A percentile compares a stretch with the other conserved stretches of the same genome.
These are phyloP conservation scores for Nicotiana undulata DNA, from an alignment of 257 asterid genomes.

Conservation along the genomic window DNA sequence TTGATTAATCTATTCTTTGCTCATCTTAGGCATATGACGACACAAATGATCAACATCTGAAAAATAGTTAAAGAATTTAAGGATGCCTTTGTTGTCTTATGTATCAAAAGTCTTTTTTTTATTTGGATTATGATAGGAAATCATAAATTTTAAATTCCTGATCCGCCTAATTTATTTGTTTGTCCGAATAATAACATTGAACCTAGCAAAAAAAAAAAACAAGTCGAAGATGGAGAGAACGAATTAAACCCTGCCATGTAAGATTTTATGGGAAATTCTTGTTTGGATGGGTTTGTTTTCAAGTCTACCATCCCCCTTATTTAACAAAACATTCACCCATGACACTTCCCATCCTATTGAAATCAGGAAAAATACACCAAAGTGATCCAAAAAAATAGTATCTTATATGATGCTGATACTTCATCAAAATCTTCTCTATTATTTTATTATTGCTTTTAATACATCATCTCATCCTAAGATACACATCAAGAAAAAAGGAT, in stretches of 20 bases:
- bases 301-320: conserved; percentile 51
- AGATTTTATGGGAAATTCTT: conserved; percentile 29
- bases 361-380: neutral
- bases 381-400: neutral
- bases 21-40: too few species aligned
- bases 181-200: conserved; percentile 5
- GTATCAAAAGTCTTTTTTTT: too few species aligned
- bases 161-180: too few species aligned
- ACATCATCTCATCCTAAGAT: conserved; percentile 24
- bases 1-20: too few species aligned
- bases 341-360: conserved; percentile 35
- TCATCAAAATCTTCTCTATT: conserved; percentile 30
- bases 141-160: too few species aligned
- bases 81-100: too few species aligned
- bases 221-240: conserved; percentile 37
- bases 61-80: too few species aligned
- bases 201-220: conserved; percentile 27
- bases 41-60: too few species aligned
- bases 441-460: conserved; percentile 33
- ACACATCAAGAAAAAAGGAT: conserved; percentile 10
- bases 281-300: conserved; percentile 35
- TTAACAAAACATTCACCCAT: conserved; percentile 47
- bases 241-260: conserved; percentile 50
- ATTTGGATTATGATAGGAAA: too few species aligned
- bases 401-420: conserved; percentile 32